Evolutionary conservation across 2,329 filamentous ascomycete genomes (phyloP).

Genomic region (Lachnellula willkommii): DNA sequence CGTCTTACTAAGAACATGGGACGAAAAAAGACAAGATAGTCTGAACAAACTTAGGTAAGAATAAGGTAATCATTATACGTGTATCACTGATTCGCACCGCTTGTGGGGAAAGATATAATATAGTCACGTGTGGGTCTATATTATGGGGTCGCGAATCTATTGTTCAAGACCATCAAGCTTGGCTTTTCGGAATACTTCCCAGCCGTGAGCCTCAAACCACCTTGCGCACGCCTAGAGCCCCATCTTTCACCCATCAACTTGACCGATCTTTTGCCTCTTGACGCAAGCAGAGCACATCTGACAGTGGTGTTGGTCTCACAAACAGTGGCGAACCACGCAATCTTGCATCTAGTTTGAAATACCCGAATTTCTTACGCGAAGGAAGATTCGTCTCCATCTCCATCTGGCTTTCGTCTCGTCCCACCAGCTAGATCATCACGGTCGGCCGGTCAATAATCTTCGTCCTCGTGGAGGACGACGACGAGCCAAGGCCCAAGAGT

Average conservation of each 20-base stretch:
- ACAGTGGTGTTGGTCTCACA: neutral
- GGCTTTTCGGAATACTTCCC: neutral
- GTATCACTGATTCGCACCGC: too few relatives aligned
- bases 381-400: too few relatives aligned
- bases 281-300: neutral
- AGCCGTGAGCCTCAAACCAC: conserved; percentile 1
- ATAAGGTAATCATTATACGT: too few relatives aligned
- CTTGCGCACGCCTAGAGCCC: neutral
- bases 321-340: neutral
- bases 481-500: neutral
- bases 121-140: too few relatives aligned
- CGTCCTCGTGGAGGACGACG: neutral
- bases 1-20: too few relatives aligned
- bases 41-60: too few relatives aligned
- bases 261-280: neutral
- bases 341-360: too few relatives aligned
- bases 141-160: neutral
- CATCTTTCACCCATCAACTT: neutral
- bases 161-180: neutral
- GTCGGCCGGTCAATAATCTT: neutral
- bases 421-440: too few relatives aligned
- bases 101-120: neutral
- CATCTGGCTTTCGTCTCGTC: too few relatives aligned
- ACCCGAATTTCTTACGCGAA: too few relatives aligned
- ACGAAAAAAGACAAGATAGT: too few relatives aligned